Percentiles rank a stretch among this genome's conserved stretches.
Conservation (phyloP, 805 yeast genomes). For the Candida ovalis region DNA sequence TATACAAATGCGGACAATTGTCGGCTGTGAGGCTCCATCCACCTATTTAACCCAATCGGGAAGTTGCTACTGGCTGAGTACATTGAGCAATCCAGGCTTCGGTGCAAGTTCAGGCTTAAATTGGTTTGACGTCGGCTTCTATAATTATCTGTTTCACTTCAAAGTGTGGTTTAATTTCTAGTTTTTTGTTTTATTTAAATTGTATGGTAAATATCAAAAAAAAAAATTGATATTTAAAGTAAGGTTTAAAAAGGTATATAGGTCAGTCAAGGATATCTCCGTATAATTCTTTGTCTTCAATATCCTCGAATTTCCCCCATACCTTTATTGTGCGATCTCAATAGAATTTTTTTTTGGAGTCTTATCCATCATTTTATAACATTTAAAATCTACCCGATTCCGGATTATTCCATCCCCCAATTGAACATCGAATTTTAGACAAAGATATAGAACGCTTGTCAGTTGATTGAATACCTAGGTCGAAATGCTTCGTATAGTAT, state of each 20-base stretch:
- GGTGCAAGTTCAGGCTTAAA: not conserved
- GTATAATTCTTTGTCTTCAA: not conserved
- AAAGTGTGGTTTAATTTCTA: too few species aligned
- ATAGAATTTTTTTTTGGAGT: not conserved
- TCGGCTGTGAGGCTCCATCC: not conserved
- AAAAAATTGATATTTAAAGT: too few species aligned
- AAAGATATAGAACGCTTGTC: not conserved
- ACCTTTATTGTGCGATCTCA: not conserved
- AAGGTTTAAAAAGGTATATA: too few species aligned
- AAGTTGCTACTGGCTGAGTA: not conserved
- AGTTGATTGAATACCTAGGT: not conserved
- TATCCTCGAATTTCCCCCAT: not conserved
- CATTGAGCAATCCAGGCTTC: not conserved
- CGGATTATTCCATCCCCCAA: not conserved
- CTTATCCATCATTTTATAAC: too few species aligned
- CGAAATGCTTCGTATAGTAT: conserved; percentile 2
- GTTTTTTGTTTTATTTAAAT: too few species aligned
- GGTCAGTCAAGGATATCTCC: too few species aligned
- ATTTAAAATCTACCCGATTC: too few species aligned
- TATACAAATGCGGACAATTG: not conserved
- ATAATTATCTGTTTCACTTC: too few species aligned
- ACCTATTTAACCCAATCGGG: not conserved
- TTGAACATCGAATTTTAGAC: not conserved
- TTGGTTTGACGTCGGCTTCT: too few species aligned
- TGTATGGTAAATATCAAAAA: too few species aligned